These are phyloP conservation scores for Nakaseomyces kungkrabaensis DNA, from an alignment of 1,139 yeast species.

Conservation along the genomic window DNA sequence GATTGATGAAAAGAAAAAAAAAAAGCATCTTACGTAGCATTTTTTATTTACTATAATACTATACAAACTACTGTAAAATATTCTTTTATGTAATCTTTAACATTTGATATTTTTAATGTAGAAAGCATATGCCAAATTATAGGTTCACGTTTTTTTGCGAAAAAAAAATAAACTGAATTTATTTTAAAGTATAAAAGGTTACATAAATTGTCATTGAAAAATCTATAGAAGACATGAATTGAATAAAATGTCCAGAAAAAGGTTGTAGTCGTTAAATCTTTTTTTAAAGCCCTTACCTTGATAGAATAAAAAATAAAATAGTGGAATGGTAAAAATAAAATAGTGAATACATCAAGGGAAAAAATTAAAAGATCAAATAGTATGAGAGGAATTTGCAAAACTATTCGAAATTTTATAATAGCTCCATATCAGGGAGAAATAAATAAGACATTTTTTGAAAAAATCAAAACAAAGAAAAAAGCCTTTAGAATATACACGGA, in stretches of 20 bases:
- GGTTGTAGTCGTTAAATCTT: not conserved
- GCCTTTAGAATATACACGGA: not conserved
- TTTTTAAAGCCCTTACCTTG: not conserved
- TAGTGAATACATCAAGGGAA: not conserved
- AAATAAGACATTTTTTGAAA: not conserved
- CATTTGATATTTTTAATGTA: no score
- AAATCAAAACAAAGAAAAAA: not conserved
- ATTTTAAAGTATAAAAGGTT: not conserved
- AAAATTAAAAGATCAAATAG: not conserved
- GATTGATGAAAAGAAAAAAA: conserved; percentile 10
- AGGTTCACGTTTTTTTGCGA: no score
- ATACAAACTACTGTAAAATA: no score
- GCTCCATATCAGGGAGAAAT: not conserved
- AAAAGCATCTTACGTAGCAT: no score
- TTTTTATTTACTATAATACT: no score
- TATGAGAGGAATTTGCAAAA: not conserved
- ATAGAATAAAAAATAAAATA: not conserved
- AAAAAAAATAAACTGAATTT: not conserved
- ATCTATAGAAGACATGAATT: conserved; percentile 1
- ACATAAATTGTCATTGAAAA: conserved; percentile 2
- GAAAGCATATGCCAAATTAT: no score
- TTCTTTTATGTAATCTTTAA: no score
- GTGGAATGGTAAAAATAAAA: not conserved
- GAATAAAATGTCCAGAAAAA: not conserved
- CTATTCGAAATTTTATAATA: not conserved